Evolutionary conservation across 23 red algal genomes (phyloP).

Genomic region (Pyropia yezoensis): DNA sequence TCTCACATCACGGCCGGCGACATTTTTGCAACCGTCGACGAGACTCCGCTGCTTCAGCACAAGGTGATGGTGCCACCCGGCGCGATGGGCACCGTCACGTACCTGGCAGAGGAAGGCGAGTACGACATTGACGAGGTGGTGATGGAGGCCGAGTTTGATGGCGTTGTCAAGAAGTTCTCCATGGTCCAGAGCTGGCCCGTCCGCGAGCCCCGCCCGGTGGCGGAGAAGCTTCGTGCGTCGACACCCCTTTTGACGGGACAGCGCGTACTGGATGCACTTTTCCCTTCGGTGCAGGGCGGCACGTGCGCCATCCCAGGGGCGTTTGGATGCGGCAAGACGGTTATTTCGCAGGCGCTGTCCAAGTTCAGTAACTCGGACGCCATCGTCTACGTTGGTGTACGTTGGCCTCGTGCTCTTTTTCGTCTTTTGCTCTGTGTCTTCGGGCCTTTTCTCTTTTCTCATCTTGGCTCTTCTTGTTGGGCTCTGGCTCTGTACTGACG

Average conservation of each 20-base stretch:
- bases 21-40: constrained; percentile 60
- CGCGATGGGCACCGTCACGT: constrained; percentile 74
- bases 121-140: constrained; percentile 91
- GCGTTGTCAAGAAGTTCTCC: constrained; percentile 42
- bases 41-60: constrained; percentile 83
- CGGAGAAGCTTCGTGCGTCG: constrained; percentile 84
- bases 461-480: too few species aligned
- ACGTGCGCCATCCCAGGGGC: constrained; percentile 98
- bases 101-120: constrained; percentile 69
- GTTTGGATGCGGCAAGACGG: constrained; percentile 97
- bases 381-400: constrained; percentile 93
- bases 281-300: constrained; percentile 95
- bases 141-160: constrained; percentile 75
- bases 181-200: constrained; percentile 99
- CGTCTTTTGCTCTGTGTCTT: too few species aligned
- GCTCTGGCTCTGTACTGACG: too few species aligned
- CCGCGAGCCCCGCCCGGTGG: constrained; percentile 82
- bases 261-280: constrained; percentile 94
- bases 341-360: constrained; percentile 93
- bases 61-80: constrained; percentile 89
- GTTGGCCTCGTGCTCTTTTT: too few species aligned
- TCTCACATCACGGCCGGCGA: constrained; percentile 81
- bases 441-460: too few species aligned
- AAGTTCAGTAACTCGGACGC: constrained; percentile 98
- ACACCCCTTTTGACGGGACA: constrained; percentile 91